These are phyloP conservation scores for Arachnomyces sp. DNA, from an alignment of 2,329 filamentous ascomycete genomes.

Conservation along the genomic window DNA sequence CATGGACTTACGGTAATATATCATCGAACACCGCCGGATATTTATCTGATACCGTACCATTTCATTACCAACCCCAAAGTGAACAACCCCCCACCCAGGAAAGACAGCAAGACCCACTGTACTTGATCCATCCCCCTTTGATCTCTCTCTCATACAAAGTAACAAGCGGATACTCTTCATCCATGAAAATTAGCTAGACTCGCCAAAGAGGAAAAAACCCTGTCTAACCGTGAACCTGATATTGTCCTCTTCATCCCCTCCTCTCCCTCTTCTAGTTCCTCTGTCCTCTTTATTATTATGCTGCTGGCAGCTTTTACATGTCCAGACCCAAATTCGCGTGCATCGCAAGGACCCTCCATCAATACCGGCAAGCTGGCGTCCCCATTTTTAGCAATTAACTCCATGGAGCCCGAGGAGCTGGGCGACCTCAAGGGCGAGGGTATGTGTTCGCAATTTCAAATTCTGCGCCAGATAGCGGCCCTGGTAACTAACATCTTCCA, in stretches of 20 bases:
- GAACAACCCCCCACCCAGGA: no score
- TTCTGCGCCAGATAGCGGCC: not conserved
- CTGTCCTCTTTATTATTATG: conserved; percentile 1
- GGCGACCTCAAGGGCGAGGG: not conserved
- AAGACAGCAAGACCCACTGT: no score
- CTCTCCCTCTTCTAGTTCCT: conserved; percentile 14
- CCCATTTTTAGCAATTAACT: not conserved
- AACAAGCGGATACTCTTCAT: not conserved
- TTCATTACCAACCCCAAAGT: no score
- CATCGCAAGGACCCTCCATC: not conserved
- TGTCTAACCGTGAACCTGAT: not conserved
- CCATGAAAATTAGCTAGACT: not conserved
- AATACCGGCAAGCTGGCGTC: conserved; percentile 1
- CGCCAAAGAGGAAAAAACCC: not conserved
- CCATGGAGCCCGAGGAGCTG: not conserved
- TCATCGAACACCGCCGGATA: no score
- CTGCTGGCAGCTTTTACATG: not conserved
- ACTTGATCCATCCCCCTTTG: no score
- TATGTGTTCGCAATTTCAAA: not conserved
- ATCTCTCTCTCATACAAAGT: no score
- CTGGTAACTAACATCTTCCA: not conserved
- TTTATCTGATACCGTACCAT: no score
- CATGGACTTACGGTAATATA: not conserved
- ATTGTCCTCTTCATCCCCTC: not conserved
- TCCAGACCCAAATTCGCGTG: no score